Conservation (phyloP, 2,329 filamentous ascomycete species). For the Paecilomyces variotii region DNA sequence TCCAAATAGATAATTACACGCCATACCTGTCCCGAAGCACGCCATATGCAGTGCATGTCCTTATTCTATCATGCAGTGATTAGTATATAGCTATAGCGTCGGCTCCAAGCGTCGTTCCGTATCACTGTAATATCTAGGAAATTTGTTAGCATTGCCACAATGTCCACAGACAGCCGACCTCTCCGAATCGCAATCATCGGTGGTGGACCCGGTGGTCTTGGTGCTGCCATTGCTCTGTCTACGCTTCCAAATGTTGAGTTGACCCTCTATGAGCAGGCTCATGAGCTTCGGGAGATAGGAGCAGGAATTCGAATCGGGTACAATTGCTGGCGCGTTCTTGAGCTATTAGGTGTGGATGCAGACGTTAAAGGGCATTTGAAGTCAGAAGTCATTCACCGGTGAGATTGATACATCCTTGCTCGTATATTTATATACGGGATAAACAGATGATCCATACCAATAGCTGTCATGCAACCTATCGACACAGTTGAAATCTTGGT, state of each 20-base stretch:
- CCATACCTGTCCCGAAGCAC: not conserved
- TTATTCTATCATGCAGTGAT: not conserved
- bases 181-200: conserved; percentile 31
- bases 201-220: conserved; percentile 33
- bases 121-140: not conserved
- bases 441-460: not conserved
- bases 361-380: conserved; percentile 29
- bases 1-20: not conserved
- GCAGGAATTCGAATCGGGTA: conserved; percentile 41
- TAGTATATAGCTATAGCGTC: not conserved
- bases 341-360: conserved; percentile 37
- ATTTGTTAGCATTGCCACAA: not conserved
- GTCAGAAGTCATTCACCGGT: conserved; percentile 23
- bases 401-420: not conserved
- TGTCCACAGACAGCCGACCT: conserved; percentile 5
- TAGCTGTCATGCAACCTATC: too few species aligned
- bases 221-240: conserved; percentile 39
- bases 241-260: conserved; percentile 35
- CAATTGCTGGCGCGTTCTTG: conserved; percentile 43
- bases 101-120: not conserved
- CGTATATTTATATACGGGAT: conserved; percentile 4
- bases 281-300: conserved; percentile 39
- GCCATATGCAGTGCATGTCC: not conserved
- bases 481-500: too few species aligned
- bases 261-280: conserved; percentile 40